phyloP scores from a whole-genome alignment of 108 stramenopile genomes.

The Nitzschia palea region DNA sequence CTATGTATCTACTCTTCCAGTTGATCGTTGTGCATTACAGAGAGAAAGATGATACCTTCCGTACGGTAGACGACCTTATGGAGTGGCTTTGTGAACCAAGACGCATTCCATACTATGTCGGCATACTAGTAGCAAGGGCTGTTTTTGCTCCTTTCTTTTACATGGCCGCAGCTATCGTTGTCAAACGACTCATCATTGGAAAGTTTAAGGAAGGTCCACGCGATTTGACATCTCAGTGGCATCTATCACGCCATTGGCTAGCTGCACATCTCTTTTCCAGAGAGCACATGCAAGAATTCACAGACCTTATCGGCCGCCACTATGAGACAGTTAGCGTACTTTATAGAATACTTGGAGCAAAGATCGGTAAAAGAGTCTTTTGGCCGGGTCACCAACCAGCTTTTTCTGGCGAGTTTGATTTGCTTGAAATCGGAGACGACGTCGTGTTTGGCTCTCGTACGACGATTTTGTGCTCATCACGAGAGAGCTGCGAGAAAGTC shows the following conservation, averaged over 20 bases:
- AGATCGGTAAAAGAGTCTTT: constrained; percentile 64
- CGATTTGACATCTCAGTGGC: constrained; percentile 43
- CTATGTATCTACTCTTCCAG: constrained; percentile 37
- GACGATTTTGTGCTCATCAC: constrained; percentile 37
- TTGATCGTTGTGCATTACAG: constrained; percentile 33
- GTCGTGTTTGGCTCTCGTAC: constrained; percentile 69
- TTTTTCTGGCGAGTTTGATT: constrained; percentile 59
- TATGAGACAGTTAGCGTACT: constrained; percentile 52
- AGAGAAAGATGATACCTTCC: constrained; percentile 22
- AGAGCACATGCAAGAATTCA: constrained; percentile 42
- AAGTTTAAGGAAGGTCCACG: constrained; percentile 51
- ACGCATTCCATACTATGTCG: constrained; percentile 59
- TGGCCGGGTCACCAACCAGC: constrained; percentile 59
- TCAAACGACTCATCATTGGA: constrained; percentile 59
- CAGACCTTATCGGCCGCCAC: constrained; percentile 59
- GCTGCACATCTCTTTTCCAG: constrained; percentile 40
- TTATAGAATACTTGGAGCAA: constrained; percentile 60
- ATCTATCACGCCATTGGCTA: constrained; percentile 44
- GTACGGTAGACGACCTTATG: constrained; percentile 42
- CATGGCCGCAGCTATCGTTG: constrained; percentile 46
- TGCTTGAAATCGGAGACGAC: constrained; percentile 68
- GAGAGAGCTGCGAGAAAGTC: constrained; percentile 37
- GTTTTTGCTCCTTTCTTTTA: constrained; percentile 45
- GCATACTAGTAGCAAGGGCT: constrained; percentile 41
- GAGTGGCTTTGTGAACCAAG: constrained; percentile 54